Conservation (phyloP, 441 rosid genomes). For the Syzygium malaccense region DNA sequence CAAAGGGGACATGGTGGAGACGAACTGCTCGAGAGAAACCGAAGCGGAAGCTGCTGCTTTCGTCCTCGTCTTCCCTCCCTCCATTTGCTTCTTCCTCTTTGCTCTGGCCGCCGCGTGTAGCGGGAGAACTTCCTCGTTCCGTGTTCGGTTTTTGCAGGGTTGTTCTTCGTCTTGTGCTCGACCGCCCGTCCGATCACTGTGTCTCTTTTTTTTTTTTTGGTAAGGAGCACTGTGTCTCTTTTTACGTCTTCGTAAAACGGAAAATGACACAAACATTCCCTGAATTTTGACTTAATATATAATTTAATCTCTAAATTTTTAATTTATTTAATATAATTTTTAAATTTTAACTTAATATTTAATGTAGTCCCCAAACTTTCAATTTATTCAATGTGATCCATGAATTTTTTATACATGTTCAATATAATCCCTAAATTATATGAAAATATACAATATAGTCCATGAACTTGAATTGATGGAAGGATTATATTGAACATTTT, state of each 20-base stretch:
- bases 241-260: not conserved
- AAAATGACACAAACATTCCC: too few relatives aligned
- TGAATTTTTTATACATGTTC: too few relatives aligned
- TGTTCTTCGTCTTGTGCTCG: not conserved
- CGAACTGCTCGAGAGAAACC: constrained; percentile 70
- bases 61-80: constrained; percentile 31
- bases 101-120: not conserved
- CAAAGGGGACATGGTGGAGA: constrained; percentile 66
- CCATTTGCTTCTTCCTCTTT: constrained; percentile 11
- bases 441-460: too few relatives aligned
- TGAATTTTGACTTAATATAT: accelerated
- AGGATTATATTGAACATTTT: too few relatives aligned
- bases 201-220: not conserved
- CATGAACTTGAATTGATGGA: too few relatives aligned
- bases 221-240: not conserved
- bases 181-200: not conserved
- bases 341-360: too few relatives aligned
- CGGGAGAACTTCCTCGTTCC: not conserved
- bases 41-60: constrained; percentile 24
- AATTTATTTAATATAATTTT: too few relatives aligned
- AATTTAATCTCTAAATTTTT: too few relatives aligned
- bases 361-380: too few relatives aligned
- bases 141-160: not conserved
- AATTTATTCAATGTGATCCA: too few relatives aligned
- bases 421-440: too few relatives aligned